Percentiles rank a stretch among this genome's conserved stretches.
phyloP scores from a whole-genome alignment of 2,329 filamentous ascomycete genomes.

The Aureobasidium sp. region DNA sequence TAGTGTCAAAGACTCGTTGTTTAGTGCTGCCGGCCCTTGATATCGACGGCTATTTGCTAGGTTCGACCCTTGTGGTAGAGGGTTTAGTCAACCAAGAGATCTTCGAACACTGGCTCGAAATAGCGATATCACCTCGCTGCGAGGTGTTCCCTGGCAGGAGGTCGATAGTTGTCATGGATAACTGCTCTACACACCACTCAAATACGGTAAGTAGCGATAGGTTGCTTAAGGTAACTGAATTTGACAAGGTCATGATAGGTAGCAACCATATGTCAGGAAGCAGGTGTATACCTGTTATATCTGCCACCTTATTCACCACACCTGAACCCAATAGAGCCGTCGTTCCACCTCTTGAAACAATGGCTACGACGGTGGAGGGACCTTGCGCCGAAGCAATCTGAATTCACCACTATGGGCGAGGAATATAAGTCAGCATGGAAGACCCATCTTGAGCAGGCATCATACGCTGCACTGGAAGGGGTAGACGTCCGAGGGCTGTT shows the following conservation, averaged over 20 bases:
- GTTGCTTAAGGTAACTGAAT: no score
- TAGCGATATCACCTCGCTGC: background rate
- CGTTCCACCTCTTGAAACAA: background rate
- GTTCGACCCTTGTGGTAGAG: slow-evolving; percentile 2
- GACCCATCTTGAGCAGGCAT: background rate
- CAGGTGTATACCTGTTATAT: background rate
- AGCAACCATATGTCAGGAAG: background rate
- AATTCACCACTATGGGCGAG: background rate
- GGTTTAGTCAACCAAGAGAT: background rate
- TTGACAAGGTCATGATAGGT: no score
- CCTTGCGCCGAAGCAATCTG: background rate
- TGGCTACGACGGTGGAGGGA: background rate
- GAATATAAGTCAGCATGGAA: background rate
- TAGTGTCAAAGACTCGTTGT: background rate
- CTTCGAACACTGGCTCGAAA: background rate
- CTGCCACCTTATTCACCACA: background rate
- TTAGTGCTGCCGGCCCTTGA: slow-evolving; percentile 2
- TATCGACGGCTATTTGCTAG: background rate
- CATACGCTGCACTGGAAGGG: background rate
- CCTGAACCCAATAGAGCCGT: background rate
- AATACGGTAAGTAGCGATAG: no score
- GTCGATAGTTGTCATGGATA: no score
- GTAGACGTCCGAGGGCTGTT: background rate
- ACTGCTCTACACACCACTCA: no score
- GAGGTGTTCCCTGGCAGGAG: no score